Evolutionary conservation across 2,329 filamentous ascomycete genomes (phyloP), one percentile per base, ranked within the genome.

Genomic region (Tothia fuscella): DNA sequence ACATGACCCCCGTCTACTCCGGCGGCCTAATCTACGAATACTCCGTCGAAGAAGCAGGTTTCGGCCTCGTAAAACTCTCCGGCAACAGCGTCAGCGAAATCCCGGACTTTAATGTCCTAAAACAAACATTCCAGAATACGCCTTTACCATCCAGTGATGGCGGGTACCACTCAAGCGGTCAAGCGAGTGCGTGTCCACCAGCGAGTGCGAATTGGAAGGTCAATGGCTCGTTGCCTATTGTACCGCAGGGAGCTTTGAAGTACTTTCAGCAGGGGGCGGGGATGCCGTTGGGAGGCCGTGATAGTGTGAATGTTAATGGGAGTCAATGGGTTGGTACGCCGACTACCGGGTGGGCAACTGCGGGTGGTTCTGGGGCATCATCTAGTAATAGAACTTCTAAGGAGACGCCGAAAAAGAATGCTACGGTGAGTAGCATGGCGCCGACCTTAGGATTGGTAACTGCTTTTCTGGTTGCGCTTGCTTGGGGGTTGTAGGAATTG

Each of bases 11-110:
- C 14, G 87, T 95, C 54, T 96, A 94, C 74, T 95, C 88, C 29
- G 89, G 91, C 54, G 91, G 91, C 60, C 75, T 98, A 28, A 82
- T 94, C 61, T 98, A 95, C 67, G 88, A 96, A 65, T 98, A 94
- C 70, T 80, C 82, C 7, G 66, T 82, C 55, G 86, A 91, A 62
- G 70, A 71, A 47, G 86, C 79, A 65, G 71, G 79, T 33, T 96
- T 78, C 62, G 89, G 88, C 49, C 79, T 93, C 46, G 86, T 88
- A 56, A 64, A 74, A 45, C 68, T 91, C 54, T 24, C 25, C 2
- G 21, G 22, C 5, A 29, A 29, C 26, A 62, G 61, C 24, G 71
- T 82, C 45, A 65, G 64, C 22, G 72, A 80, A 49, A 63, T 70
- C 22, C 48, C 61, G 30, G 83, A 89, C 55, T 93, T 80, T 62